Conservation (phyloP, 2,329 filamentous ascomycete species). For the Chaetoscypha palmicola region DNA sequence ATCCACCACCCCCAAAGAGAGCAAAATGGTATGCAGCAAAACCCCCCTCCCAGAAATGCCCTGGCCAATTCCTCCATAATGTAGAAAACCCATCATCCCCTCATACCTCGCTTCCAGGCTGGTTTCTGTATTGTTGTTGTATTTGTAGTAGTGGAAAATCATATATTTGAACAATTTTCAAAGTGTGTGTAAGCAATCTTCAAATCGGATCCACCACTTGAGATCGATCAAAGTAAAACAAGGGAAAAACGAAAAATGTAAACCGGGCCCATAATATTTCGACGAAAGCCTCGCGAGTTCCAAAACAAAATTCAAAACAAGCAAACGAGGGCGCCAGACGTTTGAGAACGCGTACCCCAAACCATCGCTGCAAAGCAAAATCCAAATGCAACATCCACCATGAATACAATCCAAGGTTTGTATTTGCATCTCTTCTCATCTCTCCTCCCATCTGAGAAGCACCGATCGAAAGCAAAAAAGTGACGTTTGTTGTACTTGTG, state of each 20-base stretch:
- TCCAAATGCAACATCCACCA: slow-evolving; percentile 5
- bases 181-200: no score
- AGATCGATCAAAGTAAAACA: no score
- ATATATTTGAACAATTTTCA: background rate
- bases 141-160: background rate
- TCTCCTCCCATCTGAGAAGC: slow-evolving; percentile 7
- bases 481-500: slow-evolving; percentile 17
- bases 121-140: background rate
- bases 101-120: slow-evolving; percentile 3
- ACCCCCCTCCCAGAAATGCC: background rate
- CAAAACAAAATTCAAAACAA: background rate
- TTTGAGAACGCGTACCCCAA: slow-evolving; percentile 22
- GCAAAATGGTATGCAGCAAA: background rate
- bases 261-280: no score
- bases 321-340: slow-evolving; percentile 1
- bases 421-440: slow-evolving; percentile 5
- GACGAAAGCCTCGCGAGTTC: no score
- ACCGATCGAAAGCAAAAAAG: slow-evolving; percentile 11
- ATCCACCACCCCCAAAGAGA: no score
- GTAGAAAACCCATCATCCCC: background rate
- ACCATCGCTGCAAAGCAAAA: slow-evolving; percentile 11
- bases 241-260: no score
- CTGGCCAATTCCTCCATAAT: background rate
- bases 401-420: slow-evolving; percentile 24
- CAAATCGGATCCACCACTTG: no score